These are phyloP conservation scores for Metschnikowia corniflorae DNA, from an alignment of 805 yeast species.

Conservation along the genomic window DNA sequence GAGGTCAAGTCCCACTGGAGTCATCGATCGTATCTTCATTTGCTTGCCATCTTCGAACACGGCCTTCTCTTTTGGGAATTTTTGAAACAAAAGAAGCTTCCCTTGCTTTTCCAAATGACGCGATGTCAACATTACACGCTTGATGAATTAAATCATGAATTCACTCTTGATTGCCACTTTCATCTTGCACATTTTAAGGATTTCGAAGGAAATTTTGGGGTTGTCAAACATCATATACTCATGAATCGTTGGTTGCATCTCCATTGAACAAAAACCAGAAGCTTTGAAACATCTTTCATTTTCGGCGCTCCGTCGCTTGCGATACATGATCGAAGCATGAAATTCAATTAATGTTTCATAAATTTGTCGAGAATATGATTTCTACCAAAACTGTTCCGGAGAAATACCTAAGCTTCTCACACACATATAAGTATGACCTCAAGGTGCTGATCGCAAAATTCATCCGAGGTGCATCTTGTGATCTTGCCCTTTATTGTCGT, in stretches of 20 bases:
- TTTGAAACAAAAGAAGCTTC: conserved; percentile 18
- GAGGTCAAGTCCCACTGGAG: conserved; percentile 14
- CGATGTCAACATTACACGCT: conserved; percentile 28
- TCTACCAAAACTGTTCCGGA: conserved; percentile 14
- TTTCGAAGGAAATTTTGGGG: conserved; percentile 25
- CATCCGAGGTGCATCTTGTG: conserved; percentile 20
- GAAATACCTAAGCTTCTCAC: conserved; percentile 10
- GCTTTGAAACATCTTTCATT: conserved; percentile 20
- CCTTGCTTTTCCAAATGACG: conserved; percentile 14
- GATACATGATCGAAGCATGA: conserved; percentile 12
- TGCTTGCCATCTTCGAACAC: conserved; percentile 19
- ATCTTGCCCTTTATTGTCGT: conserved; percentile 23
- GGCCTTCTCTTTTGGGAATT: conserved; percentile 18
- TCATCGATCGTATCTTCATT: conserved; percentile 10
- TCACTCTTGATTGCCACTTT: conserved; percentile 20
- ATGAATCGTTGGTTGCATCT: conserved; percentile 19
- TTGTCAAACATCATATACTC: conserved; percentile 25
- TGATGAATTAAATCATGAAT: conserved; percentile 20
- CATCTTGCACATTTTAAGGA: conserved; percentile 22
- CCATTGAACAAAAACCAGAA: conserved; percentile 14
- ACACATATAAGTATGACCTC: conserved; percentile 1
- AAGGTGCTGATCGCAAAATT: conserved; percentile 17
- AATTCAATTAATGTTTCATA: conserved; percentile 19
- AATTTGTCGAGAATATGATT: conserved; percentile 20
- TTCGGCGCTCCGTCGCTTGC: conserved; percentile 16